Percentiles rank a stretch among this genome's conserved stretches.
phyloP scores from a whole-genome alignment of 2,329 filamentous ascomycete genomes.

The Fusarium tuaranense region DNA sequence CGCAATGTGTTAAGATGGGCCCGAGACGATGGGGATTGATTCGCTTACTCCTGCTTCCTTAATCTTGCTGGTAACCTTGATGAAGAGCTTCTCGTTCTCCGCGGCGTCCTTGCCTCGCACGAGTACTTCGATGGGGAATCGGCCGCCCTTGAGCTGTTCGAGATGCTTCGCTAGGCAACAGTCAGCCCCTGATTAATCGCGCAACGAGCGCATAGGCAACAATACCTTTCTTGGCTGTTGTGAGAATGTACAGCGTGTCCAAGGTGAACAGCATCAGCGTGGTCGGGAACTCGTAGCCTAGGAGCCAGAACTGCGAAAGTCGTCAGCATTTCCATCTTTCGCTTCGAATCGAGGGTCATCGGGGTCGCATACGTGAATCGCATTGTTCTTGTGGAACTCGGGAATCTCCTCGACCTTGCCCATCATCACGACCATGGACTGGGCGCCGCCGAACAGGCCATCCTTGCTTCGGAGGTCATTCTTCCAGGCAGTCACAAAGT shows the following conservation, averaged over 20 bases:
- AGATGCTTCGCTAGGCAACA: constrained; percentile 82
- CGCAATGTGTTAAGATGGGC: constrained; percentile 18
- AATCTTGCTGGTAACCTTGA: constrained; percentile 85
- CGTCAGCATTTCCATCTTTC: constrained; percentile 30
- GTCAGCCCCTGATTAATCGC: constrained; percentile 47
- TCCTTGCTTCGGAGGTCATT: constrained; percentile 91
- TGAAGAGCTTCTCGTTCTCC: constrained; percentile 91
- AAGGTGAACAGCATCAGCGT: constrained; percentile 93
- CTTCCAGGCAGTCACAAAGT: constrained; percentile 94
- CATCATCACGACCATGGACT: constrained; percentile 90
- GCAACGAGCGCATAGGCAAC: not conserved
- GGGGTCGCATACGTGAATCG: constrained; percentile 80
- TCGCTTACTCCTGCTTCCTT: constrained; percentile 84
- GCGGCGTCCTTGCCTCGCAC: constrained; percentile 92
- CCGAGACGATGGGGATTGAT: constrained; percentile 13
- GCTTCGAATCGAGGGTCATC: not conserved
- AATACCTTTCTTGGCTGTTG: constrained; percentile 95
- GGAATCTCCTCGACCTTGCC: constrained; percentile 93
- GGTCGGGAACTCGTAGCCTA: constrained; percentile 98
- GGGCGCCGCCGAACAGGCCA: constrained; percentile 84
- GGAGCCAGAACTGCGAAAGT: constrained; percentile 85
- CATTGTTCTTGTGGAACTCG: constrained; percentile 94
- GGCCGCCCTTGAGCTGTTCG: constrained; percentile 90
- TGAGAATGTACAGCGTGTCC: constrained; percentile 91
- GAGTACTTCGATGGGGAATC: constrained; percentile 91